phyloP scores from a whole-genome alignment of 2,329 filamentous ascomycete genomes.

The Didymella keratinophila region DNA sequence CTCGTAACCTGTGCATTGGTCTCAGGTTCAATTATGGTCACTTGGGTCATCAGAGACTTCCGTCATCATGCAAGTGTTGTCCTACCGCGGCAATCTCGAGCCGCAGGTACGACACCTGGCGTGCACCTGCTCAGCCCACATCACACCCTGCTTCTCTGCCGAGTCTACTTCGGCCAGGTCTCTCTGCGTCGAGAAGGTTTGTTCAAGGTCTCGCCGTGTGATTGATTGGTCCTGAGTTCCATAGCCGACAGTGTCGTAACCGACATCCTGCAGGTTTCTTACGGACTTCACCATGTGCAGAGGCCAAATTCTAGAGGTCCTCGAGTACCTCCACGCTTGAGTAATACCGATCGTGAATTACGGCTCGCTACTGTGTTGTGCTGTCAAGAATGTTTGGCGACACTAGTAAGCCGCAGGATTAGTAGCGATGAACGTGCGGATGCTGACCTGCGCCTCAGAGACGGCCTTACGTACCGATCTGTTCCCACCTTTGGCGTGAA shows the following conservation, averaged over 20 bases:
- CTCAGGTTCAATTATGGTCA: not conserved
- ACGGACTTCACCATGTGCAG: not conserved
- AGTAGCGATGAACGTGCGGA: not conserved
- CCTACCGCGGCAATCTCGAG: conserved; percentile 3
- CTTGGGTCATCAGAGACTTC: not conserved
- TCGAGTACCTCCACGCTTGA: not conserved
- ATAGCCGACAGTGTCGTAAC: not conserved
- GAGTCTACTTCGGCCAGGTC: not conserved
- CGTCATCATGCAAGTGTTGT: conserved; percentile 5
- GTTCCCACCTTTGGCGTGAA: not conserved
- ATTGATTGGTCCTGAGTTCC: not conserved
- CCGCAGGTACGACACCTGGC: conserved; percentile 13
- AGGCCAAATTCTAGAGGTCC: not conserved
- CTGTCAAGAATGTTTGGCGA: not conserved
- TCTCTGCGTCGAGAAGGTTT: not conserved
- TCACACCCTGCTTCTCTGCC: not conserved
- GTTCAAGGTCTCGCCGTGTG: not conserved
- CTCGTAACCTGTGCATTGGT: conserved; percentile 1
- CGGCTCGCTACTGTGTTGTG: not conserved
- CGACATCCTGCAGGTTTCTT: not conserved
- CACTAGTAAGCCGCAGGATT: not conserved
- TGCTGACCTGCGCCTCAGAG: not conserved
- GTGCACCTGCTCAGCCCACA: not conserved
- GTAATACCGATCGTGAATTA: not conserved
- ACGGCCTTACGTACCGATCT: not conserved